Percentiles rank a stretch among this genome's conserved stretches.
phyloP scores from a whole-genome alignment of 2,329 filamentous ascomycete genomes.

The Paraphaeosphaeria minitans region DNA sequence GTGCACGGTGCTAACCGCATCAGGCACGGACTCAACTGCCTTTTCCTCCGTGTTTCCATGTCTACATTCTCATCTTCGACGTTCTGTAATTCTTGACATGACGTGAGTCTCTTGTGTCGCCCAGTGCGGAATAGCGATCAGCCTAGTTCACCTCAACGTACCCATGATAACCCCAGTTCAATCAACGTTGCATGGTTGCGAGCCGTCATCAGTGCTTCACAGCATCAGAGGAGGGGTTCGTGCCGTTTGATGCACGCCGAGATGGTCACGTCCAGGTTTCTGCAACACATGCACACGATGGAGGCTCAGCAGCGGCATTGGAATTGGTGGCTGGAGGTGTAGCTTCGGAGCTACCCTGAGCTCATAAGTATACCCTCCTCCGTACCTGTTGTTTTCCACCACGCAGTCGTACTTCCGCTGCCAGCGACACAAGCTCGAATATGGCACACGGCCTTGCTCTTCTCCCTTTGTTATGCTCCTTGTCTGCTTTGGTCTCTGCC shows the following conservation, averaged over 20 bases:
- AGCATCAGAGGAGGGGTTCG: conserved; percentile 11
- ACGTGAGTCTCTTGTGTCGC: conserved; percentile 19
- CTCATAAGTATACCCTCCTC: conserved; percentile 18
- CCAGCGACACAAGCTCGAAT: conserved; percentile 9
- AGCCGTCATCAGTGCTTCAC: conserved; percentile 3
- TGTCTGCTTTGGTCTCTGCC: conserved; percentile 18
- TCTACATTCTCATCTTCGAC: conserved; percentile 20
- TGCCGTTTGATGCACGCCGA: conserved; percentile 21
- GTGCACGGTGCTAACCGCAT: conserved; percentile 16
- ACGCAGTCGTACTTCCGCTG: not conserved
- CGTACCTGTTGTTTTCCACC: conserved; percentile 9
- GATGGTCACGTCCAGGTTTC: conserved; percentile 16
- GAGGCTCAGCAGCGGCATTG: conserved; percentile 8
- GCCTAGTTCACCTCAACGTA: conserved; percentile 20
- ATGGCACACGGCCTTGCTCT: conserved; percentile 29
- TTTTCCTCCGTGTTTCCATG: conserved; percentile 28
- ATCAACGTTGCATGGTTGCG: conserved; percentile 14
- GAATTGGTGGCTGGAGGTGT: conserved; percentile 18
- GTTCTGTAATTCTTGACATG: conserved; percentile 16
- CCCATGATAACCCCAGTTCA: conserved; percentile 24
- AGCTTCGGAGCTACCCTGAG: conserved; percentile 11
- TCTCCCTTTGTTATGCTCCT: conserved; percentile 22
- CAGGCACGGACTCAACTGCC: conserved; percentile 26
- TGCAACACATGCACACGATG: conserved; percentile 12
- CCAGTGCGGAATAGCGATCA: conserved; percentile 22